These are phyloP conservation scores for Ogataea degrootiae DNA, from an alignment of 805 yeast species.

Conservation along the genomic window DNA sequence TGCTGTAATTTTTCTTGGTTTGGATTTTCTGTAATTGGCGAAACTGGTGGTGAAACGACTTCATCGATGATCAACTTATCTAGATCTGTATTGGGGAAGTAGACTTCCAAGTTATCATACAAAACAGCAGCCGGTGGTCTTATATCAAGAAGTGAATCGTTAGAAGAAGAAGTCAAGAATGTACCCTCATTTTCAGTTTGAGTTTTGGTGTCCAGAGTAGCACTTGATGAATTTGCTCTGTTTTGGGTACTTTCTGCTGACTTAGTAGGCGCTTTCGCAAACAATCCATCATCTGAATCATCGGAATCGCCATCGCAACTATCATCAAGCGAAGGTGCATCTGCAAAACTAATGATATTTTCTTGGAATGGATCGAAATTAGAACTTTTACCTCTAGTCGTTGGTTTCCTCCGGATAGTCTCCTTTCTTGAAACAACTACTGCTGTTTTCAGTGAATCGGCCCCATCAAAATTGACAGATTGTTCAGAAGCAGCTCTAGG, in stretches of 20 bases:
- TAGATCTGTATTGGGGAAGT: slow-evolving; percentile 87
- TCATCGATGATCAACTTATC: slow-evolving; percentile 87
- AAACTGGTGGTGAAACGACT: slow-evolving; percentile 53
- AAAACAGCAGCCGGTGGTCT: slow-evolving; percentile 95
- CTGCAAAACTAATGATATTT: slow-evolving; percentile 68
- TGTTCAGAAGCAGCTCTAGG: slow-evolving; percentile 3
- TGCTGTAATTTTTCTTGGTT: not conserved
- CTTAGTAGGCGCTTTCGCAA: slow-evolving; percentile 45
- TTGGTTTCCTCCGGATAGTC: slow-evolving; percentile 12
- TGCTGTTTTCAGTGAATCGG: slow-evolving; percentile 4
- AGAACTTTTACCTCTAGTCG: slow-evolving; percentile 1
- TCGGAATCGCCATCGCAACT: slow-evolving; percentile 31
- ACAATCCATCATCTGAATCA: slow-evolving; percentile 53
- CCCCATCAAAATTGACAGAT: not conserved
- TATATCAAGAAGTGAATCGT: slow-evolving; percentile 45
- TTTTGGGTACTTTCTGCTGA: slow-evolving; percentile 10
- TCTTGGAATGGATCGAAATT: slow-evolving; percentile 58
- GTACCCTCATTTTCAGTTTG: not conserved
- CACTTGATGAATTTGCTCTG: not conserved
- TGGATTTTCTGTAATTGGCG: slow-evolving; percentile 34
- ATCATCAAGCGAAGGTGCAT: slow-evolving; percentile 51
- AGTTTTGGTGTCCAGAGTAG: not conserved
- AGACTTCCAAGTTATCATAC: slow-evolving; percentile 84
- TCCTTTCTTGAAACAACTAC: slow-evolving; percentile 8
- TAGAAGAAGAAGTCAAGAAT: slow-evolving; percentile 15